A percentile compares a stretch with the other conserved stretches of the same genome.
phyloP scores from a whole-genome alignment of 2,329 filamentous ascomycete genomes.

The Colletotrichum incanum region DNA sequence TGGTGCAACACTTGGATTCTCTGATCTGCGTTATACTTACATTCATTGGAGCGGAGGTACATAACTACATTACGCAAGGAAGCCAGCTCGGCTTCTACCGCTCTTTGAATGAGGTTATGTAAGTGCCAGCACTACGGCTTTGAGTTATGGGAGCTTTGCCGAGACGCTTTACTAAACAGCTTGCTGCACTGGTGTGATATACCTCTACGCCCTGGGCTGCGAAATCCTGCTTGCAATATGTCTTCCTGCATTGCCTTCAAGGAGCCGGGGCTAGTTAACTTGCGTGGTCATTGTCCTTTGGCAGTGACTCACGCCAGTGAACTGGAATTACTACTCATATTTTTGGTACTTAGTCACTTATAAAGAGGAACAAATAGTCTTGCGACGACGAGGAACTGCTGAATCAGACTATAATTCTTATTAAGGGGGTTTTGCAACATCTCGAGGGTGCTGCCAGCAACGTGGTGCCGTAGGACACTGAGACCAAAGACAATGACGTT shows the following conservation, averaged over 20 bases:
- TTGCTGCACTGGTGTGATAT: neutral
- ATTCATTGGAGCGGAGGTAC: neutral
- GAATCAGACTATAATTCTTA: neutral
- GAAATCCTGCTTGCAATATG: neutral
- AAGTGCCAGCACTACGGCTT: neutral
- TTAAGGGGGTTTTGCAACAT: neutral
- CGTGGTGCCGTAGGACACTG: neutral
- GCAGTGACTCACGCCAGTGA: neutral
- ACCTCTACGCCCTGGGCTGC: neutral
- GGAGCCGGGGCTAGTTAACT: neutral
- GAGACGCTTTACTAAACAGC: too few relatives aligned
- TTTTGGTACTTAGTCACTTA: neutral
- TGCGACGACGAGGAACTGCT: too few relatives aligned
- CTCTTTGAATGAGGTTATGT: neutral
- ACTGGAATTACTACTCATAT: neutral
- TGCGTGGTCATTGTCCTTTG: neutral
- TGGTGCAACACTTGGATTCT: neutral
- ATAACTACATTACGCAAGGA: neutral
- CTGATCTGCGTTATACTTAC: neutral
- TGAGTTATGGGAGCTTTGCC: too few relatives aligned
- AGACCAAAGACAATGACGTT: neutral
- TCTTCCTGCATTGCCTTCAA: neutral
- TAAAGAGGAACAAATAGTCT: neutral
- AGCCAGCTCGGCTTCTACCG: neutral
- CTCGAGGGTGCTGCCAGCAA: neutral